Evolutionary conservation across 306 rosid species (phyloP).

Genomic region (Fagus crenata): DNA sequence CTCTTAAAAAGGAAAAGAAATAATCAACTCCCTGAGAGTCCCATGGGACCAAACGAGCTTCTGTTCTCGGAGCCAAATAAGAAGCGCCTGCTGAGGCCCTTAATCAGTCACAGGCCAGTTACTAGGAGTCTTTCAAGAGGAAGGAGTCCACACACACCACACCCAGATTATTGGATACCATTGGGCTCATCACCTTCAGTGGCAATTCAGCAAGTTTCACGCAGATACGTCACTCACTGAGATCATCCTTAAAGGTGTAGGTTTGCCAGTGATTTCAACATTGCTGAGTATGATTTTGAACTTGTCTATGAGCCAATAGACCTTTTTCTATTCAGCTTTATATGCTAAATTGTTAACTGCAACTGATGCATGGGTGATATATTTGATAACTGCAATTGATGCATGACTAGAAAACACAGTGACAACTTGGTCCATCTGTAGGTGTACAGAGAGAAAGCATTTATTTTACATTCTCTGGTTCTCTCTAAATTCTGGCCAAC

Average conservation of each 20-base stretch:
- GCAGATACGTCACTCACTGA: neutral
- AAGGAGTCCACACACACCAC: neutral
- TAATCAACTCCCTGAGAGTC: conserved; percentile 2
- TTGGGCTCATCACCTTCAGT: neutral
- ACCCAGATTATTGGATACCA: neutral
- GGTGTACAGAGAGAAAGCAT: too few relatives aligned
- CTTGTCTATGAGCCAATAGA: neutral
- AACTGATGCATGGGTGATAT: neutral
- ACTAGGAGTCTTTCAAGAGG: neutral
- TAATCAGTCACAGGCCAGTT: neutral
- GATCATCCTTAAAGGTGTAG: neutral
- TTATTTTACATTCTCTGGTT: too few relatives aligned
- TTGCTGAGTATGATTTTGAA: neutral
- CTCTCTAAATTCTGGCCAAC: too few relatives aligned
- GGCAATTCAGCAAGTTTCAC: neutral
- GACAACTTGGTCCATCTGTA: too few relatives aligned
- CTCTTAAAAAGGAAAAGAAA: conserved; percentile 6
- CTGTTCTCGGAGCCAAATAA: neutral
- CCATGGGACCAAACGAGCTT: conserved; percentile 4
- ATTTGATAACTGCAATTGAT: neutral
- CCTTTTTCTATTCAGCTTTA: neutral
- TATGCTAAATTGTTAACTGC: neutral
- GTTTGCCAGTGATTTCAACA: neutral
- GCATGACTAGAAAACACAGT: neutral
- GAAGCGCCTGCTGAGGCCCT: neutral